A percentile compares a stretch with the other conserved stretches of the same genome.
These are phyloP conservation scores for Pseudisothecium myosuroides DNA, from an alignment of 225 moss, liverwort and hornwort genomes.

Conservation along the genomic window DNA sequence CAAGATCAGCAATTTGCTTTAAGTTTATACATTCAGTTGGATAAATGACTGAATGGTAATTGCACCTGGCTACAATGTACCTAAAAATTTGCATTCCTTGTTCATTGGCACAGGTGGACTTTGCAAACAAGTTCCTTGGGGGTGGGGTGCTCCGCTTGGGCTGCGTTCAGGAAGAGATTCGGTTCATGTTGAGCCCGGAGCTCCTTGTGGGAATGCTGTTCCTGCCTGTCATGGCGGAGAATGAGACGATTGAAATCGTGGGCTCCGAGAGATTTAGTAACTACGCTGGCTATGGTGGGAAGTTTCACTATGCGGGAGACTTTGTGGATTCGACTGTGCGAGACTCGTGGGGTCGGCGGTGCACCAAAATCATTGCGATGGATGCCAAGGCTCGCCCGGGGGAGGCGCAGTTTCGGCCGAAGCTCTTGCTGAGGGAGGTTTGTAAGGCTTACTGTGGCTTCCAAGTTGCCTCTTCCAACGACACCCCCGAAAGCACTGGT, in stretches of 20 bases:
- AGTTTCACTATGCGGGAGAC: constrained; percentile 14
- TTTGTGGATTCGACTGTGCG: constrained; percentile 13
- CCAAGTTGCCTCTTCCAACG: not conserved
- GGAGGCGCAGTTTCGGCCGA: constrained; percentile 13
- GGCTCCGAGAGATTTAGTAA: constrained; percentile 21
- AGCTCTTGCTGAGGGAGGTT: constrained; percentile 15
- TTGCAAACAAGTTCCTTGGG: constrained; percentile 68
- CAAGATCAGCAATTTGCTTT: not conserved
- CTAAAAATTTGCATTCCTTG: not conserved
- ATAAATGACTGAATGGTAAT: not conserved
- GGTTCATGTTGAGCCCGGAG: constrained; percentile 35
- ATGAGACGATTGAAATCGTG: constrained; percentile 23
- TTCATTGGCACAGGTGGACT: constrained; percentile 40
- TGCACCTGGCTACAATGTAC: not conserved
- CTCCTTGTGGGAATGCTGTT: constrained; percentile 34
- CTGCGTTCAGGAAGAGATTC: constrained; percentile 64
- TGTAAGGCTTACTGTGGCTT: constrained; percentile 36
- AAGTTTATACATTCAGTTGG: not conserved
- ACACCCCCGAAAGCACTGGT: not conserved
- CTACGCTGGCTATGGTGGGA: constrained; percentile 23
- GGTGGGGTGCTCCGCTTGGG: constrained; percentile 59
- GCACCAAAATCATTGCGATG: constrained; percentile 20
- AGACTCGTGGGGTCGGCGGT: constrained; percentile 11
- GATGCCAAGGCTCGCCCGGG: constrained; percentile 31
- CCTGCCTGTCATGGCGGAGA: constrained; percentile 39